Evolutionary conservation across 2,329 filamentous ascomycete species (phyloP), one percentile per base, ranked within the genome.

Genomic region (Endoconidiophora polonica): DNA sequence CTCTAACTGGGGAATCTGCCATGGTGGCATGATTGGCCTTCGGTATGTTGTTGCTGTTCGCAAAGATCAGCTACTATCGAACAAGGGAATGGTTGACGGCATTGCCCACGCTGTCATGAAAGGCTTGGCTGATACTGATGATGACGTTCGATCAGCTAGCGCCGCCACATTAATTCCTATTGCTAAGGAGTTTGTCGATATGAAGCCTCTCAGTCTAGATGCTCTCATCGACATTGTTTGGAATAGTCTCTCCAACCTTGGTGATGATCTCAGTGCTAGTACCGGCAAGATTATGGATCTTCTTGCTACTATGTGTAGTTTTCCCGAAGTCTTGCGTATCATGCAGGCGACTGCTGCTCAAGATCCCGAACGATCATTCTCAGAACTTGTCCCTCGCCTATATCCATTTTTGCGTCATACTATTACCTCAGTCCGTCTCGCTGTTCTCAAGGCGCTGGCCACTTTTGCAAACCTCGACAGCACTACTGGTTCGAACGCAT

Each of bases 251-350:
- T 94, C 90, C 3, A 93, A 94, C 61, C 71, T 98, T n/a, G 88
- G 90, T 56, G 91, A 98, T 61, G 91, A 98, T 61, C 72, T 98
- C 16, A 96, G 88, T 62, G 91, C 91, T 3, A 96, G 91, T 62
- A 98, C 93, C 7, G 91, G 91, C 44, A 93, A 87, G 51, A 94
- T 98, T 49, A 98, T 98, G 93, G 93, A 98, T 63, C 75, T 98
- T 39, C 73, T 98, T 16, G 91, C 93, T 12, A 96, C 91, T 54
- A 77, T 98, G 2, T 98, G 91, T 67, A 83, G 87, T 55, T 98
- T 95, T 68, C 85, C 85, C 0, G 78, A 94, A 66, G 90, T 96
- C 5, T 68, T 98, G 29, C 79, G 90, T 54, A 84, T 90, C 12
- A 98, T 98, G 91, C 94, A 94, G 65, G 69, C 71, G 26, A 94